A percentile compares a stretch with the other conserved stretches of the same genome.
These are phyloP conservation scores for Septoria petroselini DNA, from an alignment of 2,329 filamentous ascomycete species.

Conservation along the genomic window DNA sequence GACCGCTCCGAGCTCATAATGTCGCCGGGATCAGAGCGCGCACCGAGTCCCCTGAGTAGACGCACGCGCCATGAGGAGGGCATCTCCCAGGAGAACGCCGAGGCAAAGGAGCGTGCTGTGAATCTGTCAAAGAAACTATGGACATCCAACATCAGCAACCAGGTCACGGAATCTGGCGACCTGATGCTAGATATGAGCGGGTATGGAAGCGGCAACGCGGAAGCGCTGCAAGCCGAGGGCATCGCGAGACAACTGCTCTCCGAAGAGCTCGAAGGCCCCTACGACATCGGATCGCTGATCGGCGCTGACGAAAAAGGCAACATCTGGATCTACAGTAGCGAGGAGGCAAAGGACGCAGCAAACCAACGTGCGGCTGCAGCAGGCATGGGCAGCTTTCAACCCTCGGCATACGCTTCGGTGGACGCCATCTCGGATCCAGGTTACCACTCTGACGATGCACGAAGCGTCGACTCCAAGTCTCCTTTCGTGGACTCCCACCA, in stretches of 20 bases:
- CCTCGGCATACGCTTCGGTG: conserved; percentile 56
- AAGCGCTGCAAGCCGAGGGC: conserved; percentile 87
- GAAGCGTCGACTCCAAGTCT: conserved; percentile 50
- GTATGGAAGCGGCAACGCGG: conserved; percentile 91
- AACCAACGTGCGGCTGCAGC: conserved; percentile 55
- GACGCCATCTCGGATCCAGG: conserved; percentile 90
- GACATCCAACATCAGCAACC: conserved; percentile 85
- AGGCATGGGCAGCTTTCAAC: conserved; percentile 51
- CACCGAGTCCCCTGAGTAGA: conserved; percentile 26
- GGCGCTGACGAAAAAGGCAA: conserved; percentile 95
- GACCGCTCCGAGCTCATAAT: conserved; percentile 29
- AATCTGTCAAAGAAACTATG: conserved; percentile 83
- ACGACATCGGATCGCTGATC: conserved; percentile 92
- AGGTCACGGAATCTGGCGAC: conserved; percentile 88
- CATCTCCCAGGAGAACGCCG: conserved; percentile 67
- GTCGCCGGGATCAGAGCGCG: conserved; percentile 19
- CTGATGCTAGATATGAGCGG: conserved; percentile 98
- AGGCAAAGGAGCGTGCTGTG: conserved; percentile 79
- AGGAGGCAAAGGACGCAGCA: conserved; percentile 89
- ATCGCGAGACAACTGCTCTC: conserved; percentile 87
- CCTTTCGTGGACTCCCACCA: conserved; percentile 50
- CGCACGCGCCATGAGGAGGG: conserved; percentile 45
- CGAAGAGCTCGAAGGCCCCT: conserved; percentile 89
- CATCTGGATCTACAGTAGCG: conserved; percentile 98
- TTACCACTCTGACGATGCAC: conserved; percentile 83